Evolutionary conservation across 495 filamentous ascomycete species (phyloP).

Genomic region (Podospora pseudoanserina): DNA sequence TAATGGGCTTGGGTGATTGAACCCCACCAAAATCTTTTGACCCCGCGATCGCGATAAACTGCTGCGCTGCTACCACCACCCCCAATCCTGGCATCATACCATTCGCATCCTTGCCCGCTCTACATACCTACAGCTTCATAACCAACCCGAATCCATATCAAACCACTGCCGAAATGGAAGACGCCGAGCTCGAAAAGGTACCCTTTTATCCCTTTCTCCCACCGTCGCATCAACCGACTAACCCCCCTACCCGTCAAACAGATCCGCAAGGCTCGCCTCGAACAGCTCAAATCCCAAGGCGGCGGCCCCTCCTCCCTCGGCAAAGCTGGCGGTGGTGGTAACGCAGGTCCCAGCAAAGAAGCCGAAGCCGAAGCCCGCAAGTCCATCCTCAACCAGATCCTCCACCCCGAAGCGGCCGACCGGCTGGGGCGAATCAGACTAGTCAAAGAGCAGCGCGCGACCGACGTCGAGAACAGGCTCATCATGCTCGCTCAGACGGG

Average conservation of each 20-base stretch:
- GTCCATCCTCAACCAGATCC: constrained; percentile 83
- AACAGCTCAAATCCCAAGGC: constrained; percentile 78
- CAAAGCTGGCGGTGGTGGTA: constrained; percentile 46
- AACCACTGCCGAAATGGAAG: constrained; percentile 58
- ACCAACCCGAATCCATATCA: not conserved
- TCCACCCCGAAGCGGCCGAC: constrained; percentile 88
- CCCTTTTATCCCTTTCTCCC: not conserved
- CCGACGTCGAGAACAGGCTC: constrained; percentile 85
- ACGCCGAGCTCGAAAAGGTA: constrained; percentile 81
- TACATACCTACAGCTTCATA: not conserved
- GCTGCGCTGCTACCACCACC: not conserved
- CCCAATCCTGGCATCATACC: not conserved
- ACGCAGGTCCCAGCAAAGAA: constrained; percentile 46
- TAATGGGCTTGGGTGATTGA: not conserved
- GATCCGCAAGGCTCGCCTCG: constrained; percentile 85
- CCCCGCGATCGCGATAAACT: constrained; percentile 2
- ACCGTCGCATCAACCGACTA: too few species aligned
- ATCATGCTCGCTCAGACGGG: constrained; percentile 86
- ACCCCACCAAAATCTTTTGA: constrained; percentile 5
- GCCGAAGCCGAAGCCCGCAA: constrained; percentile 66
- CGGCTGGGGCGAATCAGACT: constrained; percentile 90
- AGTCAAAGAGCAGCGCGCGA: constrained; percentile 88
- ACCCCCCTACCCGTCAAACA: constrained; percentile 29
- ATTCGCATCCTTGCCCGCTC: not conserved
- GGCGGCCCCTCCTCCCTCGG: constrained; percentile 33